Percentiles rank a stretch among this genome's conserved stretches.
phyloP scores from a whole-genome alignment of 192 early-diverging fungal species.

The Diversispora eburnea region DNA sequence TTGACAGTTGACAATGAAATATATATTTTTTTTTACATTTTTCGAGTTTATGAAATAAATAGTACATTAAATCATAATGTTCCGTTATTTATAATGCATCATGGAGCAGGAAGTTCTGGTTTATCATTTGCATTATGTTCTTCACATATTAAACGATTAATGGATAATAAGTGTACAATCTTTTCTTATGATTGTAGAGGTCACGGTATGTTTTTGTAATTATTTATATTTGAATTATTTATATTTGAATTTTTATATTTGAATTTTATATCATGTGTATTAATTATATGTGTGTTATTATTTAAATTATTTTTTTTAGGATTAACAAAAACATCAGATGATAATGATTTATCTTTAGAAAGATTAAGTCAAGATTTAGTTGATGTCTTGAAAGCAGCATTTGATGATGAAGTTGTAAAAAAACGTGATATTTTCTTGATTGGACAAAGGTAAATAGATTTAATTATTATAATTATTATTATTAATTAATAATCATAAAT shows the following conservation, averaged over 20 bases:
- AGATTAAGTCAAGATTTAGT: slow-evolving; percentile 57
- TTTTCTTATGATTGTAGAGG: slow-evolving; percentile 69
- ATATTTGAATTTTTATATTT: not conserved
- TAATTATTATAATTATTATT: not conserved
- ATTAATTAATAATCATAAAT: too few species aligned
- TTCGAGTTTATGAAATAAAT: slow-evolving; percentile 42
- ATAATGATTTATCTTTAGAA: slow-evolving; percentile 53
- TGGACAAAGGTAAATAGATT: slow-evolving; percentile 65
- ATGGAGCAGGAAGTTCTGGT: slow-evolving; percentile 72
- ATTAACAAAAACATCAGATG: slow-evolving; percentile 42
- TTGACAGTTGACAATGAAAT: not conserved
- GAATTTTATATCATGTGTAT: not conserved
- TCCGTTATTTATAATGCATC: slow-evolving; percentile 75
- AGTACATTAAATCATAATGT: slow-evolving; percentile 33
- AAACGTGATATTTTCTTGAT: slow-evolving; percentile 62
- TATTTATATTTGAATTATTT: not conserved
- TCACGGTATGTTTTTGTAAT: slow-evolving; percentile 54
- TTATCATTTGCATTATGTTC: slow-evolving; percentile 65
- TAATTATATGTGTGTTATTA: not conserved
- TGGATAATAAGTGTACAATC: slow-evolving; percentile 40
- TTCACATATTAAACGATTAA: slow-evolving; percentile 45
- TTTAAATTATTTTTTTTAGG: too few species aligned
- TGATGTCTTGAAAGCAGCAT: slow-evolving; percentile 44
- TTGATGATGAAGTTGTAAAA: slow-evolving; percentile 34
- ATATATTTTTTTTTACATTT: slow-evolving; percentile 37